Base-by-base conservation (phyloP, 257 asterid species). In the Jasminum sambac region DNA sequence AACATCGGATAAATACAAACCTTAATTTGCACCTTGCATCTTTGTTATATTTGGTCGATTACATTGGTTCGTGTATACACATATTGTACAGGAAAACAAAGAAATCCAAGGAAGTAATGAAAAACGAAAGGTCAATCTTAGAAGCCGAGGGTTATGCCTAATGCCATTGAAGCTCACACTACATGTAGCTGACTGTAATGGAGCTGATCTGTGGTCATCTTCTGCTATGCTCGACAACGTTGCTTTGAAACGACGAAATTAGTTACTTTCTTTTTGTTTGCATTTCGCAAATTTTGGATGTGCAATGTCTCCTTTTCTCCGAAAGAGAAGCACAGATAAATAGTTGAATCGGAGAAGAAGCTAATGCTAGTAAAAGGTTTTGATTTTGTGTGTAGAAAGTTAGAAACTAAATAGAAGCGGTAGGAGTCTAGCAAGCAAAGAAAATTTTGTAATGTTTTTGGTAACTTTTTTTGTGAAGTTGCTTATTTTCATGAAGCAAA, bases 121-220 rank as follows among this genome's bases (percentile, higher is more conserved):
- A 77, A 62, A 41, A 43, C 58, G 57, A 34, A 81, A 41, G 36
- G 62, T 19, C 36, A 85, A 83, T 65, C 76, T 91, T 50, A 84
- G 87, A 64, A 87, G 95, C 83, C 78, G 84, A 42, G 98, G 98
- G 12, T 55, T 95, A 44, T 89, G 99, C 66, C 91, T 94, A 11
- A 88, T 87, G 5, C 99, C 99, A 0, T 65, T 83, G 25, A 95
- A 91, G 79, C 78, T 82, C 13, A 84, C 82, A 26, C 55, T 80
- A 36, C 92, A 80, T 23, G 88, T 90, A 60, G 88, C 91, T 0
- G 86, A 80, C 69, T 73, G 85, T 8, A 94, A 89, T 19, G 99
- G 99, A 6, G 99, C 96, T n/a, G 96, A 89, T 80, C 64, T 91
- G 46, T 94, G 96, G 97, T 87, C 96, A 11, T 87, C 96, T 12